Evolutionary conservation across 805 yeast genomes (phyloP).

Genomic region (Hanseniaspora meyeri): DNA sequence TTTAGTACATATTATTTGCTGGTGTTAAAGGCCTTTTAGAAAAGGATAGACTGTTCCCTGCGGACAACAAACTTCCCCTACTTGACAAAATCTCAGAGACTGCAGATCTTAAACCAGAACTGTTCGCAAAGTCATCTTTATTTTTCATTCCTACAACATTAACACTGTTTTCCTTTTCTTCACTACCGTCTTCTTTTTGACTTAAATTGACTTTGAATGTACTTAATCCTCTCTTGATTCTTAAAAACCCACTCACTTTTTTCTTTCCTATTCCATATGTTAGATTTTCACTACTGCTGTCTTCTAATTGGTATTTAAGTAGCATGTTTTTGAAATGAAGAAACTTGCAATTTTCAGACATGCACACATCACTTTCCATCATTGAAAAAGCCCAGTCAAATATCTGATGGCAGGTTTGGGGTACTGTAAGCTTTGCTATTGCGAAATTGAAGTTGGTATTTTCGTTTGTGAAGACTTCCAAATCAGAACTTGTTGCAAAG

Average conservation of each 20-base stretch:
- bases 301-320: slow-evolving; percentile 50
- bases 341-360: slow-evolving; percentile 44
- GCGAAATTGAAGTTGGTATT: slow-evolving; percentile 46
- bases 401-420: slow-evolving; percentile 39
- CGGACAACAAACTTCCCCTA: neutral
- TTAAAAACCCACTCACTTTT: slow-evolving; percentile 24
- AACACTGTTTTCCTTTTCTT: neutral
- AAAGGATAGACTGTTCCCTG: neutral
- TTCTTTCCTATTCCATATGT: slow-evolving; percentile 41
- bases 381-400: slow-evolving; percentile 54
- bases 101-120: neutral
- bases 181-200: neutral
- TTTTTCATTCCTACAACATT: neutral
- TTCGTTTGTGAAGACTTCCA: slow-evolving; percentile 36
- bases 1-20: slow-evolving; percentile 13
- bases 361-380: slow-evolving; percentile 54
- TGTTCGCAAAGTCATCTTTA: neutral
- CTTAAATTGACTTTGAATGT: neutral
- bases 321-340: slow-evolving; percentile 40
- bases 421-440: slow-evolving; percentile 52
- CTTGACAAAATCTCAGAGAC: neutral
- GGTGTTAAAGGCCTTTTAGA: neutral
- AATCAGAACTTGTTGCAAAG: slow-evolving; percentile 39
- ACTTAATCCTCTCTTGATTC: slow-evolving; percentile 6
- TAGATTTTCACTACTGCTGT: slow-evolving; percentile 62